Evolutionary conservation across 805 yeast species (phyloP), one percentile per base, ranked within the genome.

Genomic region (Lipomyces sp.): DNA sequence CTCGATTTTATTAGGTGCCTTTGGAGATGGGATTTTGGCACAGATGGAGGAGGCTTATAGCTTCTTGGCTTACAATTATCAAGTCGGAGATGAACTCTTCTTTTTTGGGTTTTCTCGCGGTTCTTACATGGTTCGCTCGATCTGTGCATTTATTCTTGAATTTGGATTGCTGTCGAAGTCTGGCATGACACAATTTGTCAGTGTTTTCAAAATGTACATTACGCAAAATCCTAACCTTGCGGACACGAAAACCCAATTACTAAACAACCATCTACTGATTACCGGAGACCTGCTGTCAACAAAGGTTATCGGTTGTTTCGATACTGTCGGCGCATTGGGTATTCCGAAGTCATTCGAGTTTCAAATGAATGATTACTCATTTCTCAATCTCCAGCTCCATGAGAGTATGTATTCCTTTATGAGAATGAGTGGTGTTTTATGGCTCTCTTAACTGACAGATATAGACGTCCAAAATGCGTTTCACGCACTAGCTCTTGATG

Each of bases 241-340:
- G 5, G 16, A 47, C 11, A 13, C 14, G 39, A 33, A 34, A 18
- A 14, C 22, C 8, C 32, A 34, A 23, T 23, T 43, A 10, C 7
- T 43, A 18, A 41, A 29, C 16, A 22, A n/a, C n/a, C 31, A 22
- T 5, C 18, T 39, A 24, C 29, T 41, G 21, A 36, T 35, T 18
- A 4, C 22, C 19, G 38, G 45, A 7, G 37, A 41, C 26, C n/a
- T n/a, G n/a, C n/a, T 26, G 29, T 10, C 29, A 26, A 26, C 10
- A 10, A 26, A 26, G 29, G 29, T 41, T 4, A 41, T 54, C 16
- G 55, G 58, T 18, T 51, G 56, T 29, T 54, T 54, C 28, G 58
- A 54, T 41, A 54, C 58, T 13, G 58, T 54, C n/a, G 58, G 56
- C 16, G 32, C 58, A 14, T 26, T 54, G 14, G 58, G 57, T n/a